A percentile compares a stretch with the other conserved stretches of the same genome.
These are phyloP conservation scores for Ganoderma multipileum DNA, from an alignment of 1,284 basidiomycete genomes.

Conservation along the genomic window DNA sequence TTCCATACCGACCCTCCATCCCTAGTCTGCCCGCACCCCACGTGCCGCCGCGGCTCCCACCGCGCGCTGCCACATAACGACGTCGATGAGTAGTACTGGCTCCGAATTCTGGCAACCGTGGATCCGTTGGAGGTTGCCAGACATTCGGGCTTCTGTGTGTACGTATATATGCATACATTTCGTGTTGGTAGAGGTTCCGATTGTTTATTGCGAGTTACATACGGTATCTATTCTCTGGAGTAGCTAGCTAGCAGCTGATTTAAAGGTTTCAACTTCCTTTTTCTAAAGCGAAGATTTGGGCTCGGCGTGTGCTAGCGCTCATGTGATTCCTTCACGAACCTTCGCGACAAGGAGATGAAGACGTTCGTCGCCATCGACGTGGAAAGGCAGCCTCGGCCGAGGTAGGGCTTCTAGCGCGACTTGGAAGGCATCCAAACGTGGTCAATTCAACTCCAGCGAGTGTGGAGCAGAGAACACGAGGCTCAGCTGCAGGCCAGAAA, in stretches of 20 bases:
- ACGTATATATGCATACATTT: not conserved
- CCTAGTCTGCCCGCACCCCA: not conserved
- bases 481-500: too few species aligned
- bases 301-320: not conserved
- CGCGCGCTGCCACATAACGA: not conserved
- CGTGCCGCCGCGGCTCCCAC: not conserved
- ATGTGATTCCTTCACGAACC: not conserved
- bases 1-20: constrained; percentile 13
- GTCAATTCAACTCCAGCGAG: not conserved
- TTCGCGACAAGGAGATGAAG: not conserved
- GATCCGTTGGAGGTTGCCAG: not conserved
- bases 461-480: not conserved
- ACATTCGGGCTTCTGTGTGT: not conserved
- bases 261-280: not conserved
- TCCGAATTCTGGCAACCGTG: not conserved
- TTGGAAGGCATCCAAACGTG: not conserved
- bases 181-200: not conserved
- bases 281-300: not conserved
- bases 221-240: not conserved
- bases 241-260: not conserved
- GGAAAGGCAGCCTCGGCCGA: not conserved
- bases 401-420: not conserved
- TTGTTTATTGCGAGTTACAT: not conserved
- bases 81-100: not conserved
- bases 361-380: not conserved